Conservation (phyloP, 495 filamentous ascomycete genomes). For the Astrocystis sublimbata region DNA sequence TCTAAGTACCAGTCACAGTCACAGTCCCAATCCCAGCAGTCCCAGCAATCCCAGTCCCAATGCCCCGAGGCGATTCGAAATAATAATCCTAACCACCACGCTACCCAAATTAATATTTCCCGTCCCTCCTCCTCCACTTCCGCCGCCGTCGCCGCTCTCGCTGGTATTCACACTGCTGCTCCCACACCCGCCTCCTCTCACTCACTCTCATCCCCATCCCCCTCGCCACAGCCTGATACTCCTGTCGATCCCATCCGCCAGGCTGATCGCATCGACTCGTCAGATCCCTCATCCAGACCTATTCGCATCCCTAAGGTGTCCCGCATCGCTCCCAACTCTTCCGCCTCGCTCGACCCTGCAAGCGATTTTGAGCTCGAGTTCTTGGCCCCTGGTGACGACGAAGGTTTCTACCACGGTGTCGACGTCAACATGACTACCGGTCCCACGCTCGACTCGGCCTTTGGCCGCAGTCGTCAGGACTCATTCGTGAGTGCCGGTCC, state of each 20-base stretch:
- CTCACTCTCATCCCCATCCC: constrained; percentile 36
- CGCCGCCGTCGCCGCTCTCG: constrained; percentile 22
- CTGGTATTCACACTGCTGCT: constrained; percentile 24
- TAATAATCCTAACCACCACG: constrained; percentile 25
- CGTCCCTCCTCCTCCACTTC: constrained; percentile 15
- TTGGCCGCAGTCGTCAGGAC: constrained; percentile 62
- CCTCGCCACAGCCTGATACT: constrained; percentile 46
- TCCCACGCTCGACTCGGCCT: constrained; percentile 56
- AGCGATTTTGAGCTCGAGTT: constrained; percentile 19
- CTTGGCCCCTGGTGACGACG: constrained; percentile 15
- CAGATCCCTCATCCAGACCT: constrained; percentile 33
- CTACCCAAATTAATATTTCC: constrained; percentile 30
- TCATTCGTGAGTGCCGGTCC: constrained; percentile 78
- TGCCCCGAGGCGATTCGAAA: constrained; percentile 12
- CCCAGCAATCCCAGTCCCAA: constrained; percentile 11
- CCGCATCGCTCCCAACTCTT: constrained; percentile 25
- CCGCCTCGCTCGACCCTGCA: constrained; percentile 29
- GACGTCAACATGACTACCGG: constrained; percentile 60
- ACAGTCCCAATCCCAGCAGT: neutral
- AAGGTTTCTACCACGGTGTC: constrained; percentile 28
- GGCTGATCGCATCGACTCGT: constrained; percentile 29
- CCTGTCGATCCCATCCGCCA: constrained; percentile 38
- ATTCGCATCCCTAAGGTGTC: constrained; percentile 29
- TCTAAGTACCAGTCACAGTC: constrained; percentile 3
- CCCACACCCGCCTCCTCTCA: constrained; percentile 36